A percentile compares a stretch with the other conserved stretches of the same genome.
Conservation (phyloP, 2,329 filamentous ascomycete species). For the Trichophyton verrucosum region DNA sequence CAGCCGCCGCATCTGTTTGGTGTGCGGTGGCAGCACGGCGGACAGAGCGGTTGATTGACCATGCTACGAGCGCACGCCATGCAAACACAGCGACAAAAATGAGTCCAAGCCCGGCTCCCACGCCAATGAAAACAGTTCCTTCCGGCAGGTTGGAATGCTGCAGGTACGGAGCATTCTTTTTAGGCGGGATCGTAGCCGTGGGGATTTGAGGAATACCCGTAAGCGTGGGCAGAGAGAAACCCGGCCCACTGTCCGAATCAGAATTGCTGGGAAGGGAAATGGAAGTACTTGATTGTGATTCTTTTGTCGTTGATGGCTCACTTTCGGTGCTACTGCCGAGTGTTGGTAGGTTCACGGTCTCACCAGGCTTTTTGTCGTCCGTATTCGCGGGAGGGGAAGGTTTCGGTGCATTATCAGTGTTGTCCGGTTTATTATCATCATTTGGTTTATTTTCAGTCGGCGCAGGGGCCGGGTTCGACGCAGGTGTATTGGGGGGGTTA, state of each 20-base stretch:
- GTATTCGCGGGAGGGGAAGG: slow-evolving; percentile 11
- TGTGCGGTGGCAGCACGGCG: slow-evolving; percentile 69
- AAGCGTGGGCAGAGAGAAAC: slow-evolving; percentile 38
- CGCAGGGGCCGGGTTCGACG: slow-evolving; percentile 12
- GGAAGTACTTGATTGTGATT: slow-evolving; percentile 6
- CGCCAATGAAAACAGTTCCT: slow-evolving; percentile 90
- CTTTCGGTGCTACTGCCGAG: slow-evolving; percentile 13
- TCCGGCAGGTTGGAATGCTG: slow-evolving; percentile 72
- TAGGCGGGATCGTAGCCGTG: slow-evolving; percentile 66
- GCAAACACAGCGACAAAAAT: slow-evolving; percentile 68
- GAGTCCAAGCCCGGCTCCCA: slow-evolving; percentile 76
- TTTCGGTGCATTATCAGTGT: slow-evolving; percentile 13
- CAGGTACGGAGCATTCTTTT: slow-evolving; percentile 79
- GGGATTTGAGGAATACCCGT: slow-evolving; percentile 53
- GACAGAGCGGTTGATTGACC: slow-evolving; percentile 83
- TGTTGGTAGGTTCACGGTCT: slow-evolving; percentile 15
- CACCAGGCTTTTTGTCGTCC: slow-evolving; percentile 10
- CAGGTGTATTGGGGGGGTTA: slow-evolving; percentile 11
- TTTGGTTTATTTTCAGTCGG: slow-evolving; percentile 1
- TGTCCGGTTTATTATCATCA: slow-evolving; percentile 12
- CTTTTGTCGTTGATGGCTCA: slow-evolving; percentile 16
- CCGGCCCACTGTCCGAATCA: slow-evolving; percentile 11
- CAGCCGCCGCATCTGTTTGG: slow-evolving; percentile 50
- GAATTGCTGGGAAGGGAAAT: slow-evolving; percentile 12
- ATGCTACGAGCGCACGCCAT: slow-evolving; percentile 80